These are phyloP conservation scores for Suillus plorans DNA, from an alignment of 768 basidiomycete species.

Conservation along the genomic window DNA sequence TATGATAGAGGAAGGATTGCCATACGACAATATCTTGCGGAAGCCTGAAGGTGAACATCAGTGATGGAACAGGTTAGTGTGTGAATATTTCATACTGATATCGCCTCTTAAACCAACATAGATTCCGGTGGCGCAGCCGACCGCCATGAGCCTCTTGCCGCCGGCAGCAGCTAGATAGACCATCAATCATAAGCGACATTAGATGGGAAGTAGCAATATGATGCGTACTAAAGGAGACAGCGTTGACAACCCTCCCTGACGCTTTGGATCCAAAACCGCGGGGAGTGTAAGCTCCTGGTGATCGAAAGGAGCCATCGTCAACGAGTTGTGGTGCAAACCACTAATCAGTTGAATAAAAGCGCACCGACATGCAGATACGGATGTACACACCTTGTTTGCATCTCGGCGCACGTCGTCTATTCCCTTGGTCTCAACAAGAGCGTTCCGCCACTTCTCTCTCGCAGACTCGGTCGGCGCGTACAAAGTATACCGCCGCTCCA, in stretches of 20 bases:
- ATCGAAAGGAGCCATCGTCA: slow-evolving; percentile 63
- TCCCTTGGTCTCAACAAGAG: slow-evolving; percentile 60
- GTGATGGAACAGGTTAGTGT: neutral
- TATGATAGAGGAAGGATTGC: slow-evolving; percentile 52
- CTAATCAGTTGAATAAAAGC: slow-evolving; percentile 36
- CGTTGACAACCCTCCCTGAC: slow-evolving; percentile 60
- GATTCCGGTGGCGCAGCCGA: slow-evolving; percentile 69
- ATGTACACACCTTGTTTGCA: slow-evolving; percentile 60
- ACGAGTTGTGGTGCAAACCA: slow-evolving; percentile 63
- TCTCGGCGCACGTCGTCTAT: slow-evolving; percentile 67
- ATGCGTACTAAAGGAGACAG: slow-evolving; percentile 62
- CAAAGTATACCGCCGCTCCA: slow-evolving; percentile 67
- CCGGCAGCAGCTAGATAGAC: slow-evolving; percentile 40
- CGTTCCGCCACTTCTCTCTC: slow-evolving; percentile 63
- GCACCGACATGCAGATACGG: neutral
- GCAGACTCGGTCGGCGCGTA: slow-evolving; percentile 58
- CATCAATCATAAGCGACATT: neutral
- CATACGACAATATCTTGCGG: slow-evolving; percentile 51
- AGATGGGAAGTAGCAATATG: neutral
- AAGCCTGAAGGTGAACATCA: slow-evolving; percentile 44
- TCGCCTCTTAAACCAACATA: slow-evolving; percentile 58
- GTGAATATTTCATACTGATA: slow-evolving; percentile 43
- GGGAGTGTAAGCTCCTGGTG: slow-evolving; percentile 36
- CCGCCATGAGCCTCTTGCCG: slow-evolving; percentile 57
- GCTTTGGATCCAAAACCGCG: slow-evolving; percentile 33